These are phyloP conservation scores for Albophoma yamanashiensis DNA, from an alignment of 2,329 filamentous ascomycete species.

Conservation along the genomic window DNA sequence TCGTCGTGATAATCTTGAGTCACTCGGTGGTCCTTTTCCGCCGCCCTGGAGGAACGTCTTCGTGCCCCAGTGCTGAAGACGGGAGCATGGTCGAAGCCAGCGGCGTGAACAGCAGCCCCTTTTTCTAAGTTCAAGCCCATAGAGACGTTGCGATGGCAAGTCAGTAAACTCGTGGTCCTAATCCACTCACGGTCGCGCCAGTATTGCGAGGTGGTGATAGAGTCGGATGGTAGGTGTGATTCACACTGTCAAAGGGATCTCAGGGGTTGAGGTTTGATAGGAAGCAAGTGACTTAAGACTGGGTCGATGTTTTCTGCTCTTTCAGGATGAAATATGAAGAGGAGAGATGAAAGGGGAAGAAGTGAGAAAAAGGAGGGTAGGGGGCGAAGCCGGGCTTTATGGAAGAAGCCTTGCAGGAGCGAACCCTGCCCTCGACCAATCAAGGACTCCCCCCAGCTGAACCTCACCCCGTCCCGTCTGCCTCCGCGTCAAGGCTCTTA, in stretches of 20 bases:
- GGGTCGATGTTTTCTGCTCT: background rate
- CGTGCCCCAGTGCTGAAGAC: background rate
- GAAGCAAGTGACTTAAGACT: background rate
- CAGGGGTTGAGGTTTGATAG: background rate
- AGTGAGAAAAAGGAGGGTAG: background rate
- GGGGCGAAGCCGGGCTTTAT: slow-evolving; percentile 1
- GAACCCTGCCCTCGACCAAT: background rate
- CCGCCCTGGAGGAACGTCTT: too few relatives aligned
- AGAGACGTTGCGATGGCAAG: too few relatives aligned
- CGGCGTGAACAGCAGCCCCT: too few relatives aligned
- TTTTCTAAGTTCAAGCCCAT: too few relatives aligned
- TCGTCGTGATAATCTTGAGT: background rate
- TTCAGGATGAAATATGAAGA: background rate
- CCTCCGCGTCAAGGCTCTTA: background rate
- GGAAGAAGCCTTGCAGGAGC: background rate
- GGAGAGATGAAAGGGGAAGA: background rate
- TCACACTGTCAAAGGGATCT: background rate
- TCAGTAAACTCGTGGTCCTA: background rate
- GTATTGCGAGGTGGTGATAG: background rate
- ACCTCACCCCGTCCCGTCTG: background rate
- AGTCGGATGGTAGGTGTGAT: background rate
- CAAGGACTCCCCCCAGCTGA: background rate
- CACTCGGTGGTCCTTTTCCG: background rate
- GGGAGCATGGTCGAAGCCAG: background rate
- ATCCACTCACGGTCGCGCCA: background rate